These are phyloP conservation scores for Pseudogymnoascus sp. DNA, from an alignment of 2,329 filamentous ascomycete species.

Conservation along the genomic window DNA sequence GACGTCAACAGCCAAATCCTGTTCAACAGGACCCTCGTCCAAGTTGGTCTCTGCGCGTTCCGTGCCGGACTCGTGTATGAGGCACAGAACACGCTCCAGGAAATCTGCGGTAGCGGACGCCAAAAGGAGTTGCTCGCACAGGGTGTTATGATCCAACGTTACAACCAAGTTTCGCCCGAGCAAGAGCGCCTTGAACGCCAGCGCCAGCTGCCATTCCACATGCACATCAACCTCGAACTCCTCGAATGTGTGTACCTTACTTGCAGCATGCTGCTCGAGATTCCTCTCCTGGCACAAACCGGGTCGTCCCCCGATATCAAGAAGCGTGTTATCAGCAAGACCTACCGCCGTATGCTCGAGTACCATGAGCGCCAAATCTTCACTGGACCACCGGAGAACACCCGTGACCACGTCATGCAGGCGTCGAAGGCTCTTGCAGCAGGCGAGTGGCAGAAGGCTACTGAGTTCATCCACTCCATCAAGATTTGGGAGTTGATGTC, in stretches of 20 bases:
- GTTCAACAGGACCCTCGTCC: conserved; percentile 95
- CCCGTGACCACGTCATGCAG: conserved; percentile 98
- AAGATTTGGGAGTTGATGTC: conserved; percentile 99
- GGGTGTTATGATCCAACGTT: conserved; percentile 96
- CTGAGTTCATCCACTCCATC: conserved; percentile 88
- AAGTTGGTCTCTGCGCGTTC: conserved; percentile 97
- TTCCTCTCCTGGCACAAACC: conserved; percentile 90
- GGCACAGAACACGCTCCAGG: conserved; percentile 92
- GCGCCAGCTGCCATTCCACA: conserved; percentile 97
- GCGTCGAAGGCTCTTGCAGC: conserved; percentile 93
- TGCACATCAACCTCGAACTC: conserved; percentile 99
- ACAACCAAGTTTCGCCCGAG: conserved; percentile 90
- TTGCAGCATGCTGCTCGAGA: conserved; percentile 98
- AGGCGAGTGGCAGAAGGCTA: conserved; percentile 97
- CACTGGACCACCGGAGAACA: conserved; percentile 96
- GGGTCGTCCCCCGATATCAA: conserved; percentile 94
- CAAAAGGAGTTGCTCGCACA: conserved; percentile 98
- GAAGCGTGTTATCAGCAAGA: conserved; percentile 98
- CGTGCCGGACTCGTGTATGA: conserved; percentile 94
- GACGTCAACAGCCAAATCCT: conserved; percentile 96
- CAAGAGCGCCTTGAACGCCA: conserved; percentile 96
- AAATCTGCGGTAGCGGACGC: conserved; percentile 93
- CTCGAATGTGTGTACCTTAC: conserved; percentile 98
- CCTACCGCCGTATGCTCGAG: conserved; percentile 96
- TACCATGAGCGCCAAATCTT: conserved; percentile 99